Evolutionary conservation across 2,329 filamentous ascomycete species (phyloP), one percentile per base, ranked within the genome.

Genomic region (Plectosphaerella plurivora): DNA sequence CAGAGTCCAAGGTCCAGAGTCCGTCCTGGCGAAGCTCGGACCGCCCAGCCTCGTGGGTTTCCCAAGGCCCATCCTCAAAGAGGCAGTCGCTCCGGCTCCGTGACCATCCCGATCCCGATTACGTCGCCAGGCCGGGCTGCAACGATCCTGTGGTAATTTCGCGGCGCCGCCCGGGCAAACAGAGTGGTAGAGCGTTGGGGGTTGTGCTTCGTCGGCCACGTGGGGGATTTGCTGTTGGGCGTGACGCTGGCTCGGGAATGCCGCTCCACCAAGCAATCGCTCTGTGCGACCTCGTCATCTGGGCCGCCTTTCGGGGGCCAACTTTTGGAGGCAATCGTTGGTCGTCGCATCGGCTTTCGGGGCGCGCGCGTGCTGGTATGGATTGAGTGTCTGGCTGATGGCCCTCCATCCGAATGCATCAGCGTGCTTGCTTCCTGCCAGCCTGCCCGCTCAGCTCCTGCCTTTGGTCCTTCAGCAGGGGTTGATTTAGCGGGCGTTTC

Each of bases 351-450:
- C 22, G 22, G 22, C 22, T 22, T 22, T 24, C 37, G 14, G 51
- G 51, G 15, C 47, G 46, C 45, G 15, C 24, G 14, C 9, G 28
- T 33, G 28, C 28, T 33, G 22, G 22, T 22, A 22, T 22, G 22
- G 22, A 22, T 22, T 22, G 22, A 22, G 22, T 22, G 22, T 22
- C 22, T 22, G 22, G 22, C 22, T 22, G 22, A 22, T 22, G 22
- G 45, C n/a, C n/a, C 35, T 36, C 49, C 49, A 37, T 51, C 37
- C 37, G 35, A 37, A 48, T 11, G 25, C 10, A 16, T 37, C 20
- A 18, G 22, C 47, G 28, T 54, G 55, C 56, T 33, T 33, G 63
- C 65, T 65, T 63, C 63, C 28, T 47, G 37, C 50, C 22, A 22
- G 22, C 22, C 22, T 22, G 22, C 22, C 22, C 22, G 22, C 22